Evolutionary conservation across 2,329 filamentous ascomycete genomes (phyloP).

Genomic region (Alternaria angustiovoidea): DNA sequence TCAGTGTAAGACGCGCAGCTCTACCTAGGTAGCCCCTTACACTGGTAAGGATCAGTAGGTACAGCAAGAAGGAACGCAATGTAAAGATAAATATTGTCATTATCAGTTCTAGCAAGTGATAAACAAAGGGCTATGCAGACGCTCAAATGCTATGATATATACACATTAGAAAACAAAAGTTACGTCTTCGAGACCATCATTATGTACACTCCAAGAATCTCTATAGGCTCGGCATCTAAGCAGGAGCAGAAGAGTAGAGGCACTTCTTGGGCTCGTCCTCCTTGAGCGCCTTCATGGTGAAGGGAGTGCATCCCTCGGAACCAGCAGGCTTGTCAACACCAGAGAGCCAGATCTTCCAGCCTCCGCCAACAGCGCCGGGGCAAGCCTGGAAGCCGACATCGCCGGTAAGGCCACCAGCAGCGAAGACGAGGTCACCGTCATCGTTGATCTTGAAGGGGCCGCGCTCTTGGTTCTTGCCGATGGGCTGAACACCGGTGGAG

Average conservation of each 20-base stretch:
- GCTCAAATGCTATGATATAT: constrained; percentile 9
- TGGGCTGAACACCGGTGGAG: constrained; percentile 55
- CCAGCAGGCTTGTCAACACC: constrained; percentile 31
- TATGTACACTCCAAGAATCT: background rate
- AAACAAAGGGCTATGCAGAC: constrained; percentile 10
- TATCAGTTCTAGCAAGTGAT: constrained; percentile 5
- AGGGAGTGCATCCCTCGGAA: constrained; percentile 8
- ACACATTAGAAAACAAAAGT: background rate
- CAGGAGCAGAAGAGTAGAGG: constrained; percentile 9
- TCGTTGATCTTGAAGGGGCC: constrained; percentile 59
- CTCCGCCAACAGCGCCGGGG: constrained; percentile 56
- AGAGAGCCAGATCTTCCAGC: constrained; percentile 44
- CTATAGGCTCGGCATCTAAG: constrained; percentile 3
- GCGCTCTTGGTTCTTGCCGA: constrained; percentile 57
- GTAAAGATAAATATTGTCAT: constrained; percentile 1
- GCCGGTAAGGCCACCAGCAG: constrained; percentile 22
- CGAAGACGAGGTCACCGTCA: constrained; percentile 58
- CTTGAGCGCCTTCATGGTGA: constrained; percentile 15
- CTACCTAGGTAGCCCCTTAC: no score
- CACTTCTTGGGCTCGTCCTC: constrained; percentile 12
- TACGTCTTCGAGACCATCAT: no score
- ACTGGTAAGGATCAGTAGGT: background rate
- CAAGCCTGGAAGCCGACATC: constrained; percentile 62
- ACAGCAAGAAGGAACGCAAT: background rate
- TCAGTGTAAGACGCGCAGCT: no score